Conservation (phyloP, 164 flowering plant species). For the Stephania yunnanensis region DNA sequence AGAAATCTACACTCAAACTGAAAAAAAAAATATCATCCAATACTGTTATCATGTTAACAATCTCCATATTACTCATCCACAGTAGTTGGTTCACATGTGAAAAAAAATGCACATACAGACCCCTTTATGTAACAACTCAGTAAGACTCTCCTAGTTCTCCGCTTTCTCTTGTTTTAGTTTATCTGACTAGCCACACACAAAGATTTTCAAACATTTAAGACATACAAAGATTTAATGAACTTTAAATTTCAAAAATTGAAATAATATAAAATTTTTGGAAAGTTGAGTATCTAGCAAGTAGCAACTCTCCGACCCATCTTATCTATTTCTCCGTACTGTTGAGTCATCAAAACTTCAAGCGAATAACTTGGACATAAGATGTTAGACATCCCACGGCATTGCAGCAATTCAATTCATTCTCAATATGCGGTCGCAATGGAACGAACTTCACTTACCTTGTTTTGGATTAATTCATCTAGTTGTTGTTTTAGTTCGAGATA, state of each 20-base stretch:
- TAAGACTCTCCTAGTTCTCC: neutral
- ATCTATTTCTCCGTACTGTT: neutral
- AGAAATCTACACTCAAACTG: conserved; percentile 11
- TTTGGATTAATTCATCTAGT: conserved; percentile 69
- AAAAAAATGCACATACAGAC: neutral
- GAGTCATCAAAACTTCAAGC: neutral
- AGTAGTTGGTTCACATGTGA: neutral
- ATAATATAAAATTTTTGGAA: no score
- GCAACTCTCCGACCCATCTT: neutral
- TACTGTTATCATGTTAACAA: neutral
- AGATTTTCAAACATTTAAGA: no score
- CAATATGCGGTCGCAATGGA: neutral
- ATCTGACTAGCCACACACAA: no score
- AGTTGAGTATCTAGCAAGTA: no score
- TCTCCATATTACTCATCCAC: neutral
- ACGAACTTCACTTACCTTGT: conserved; percentile 48
- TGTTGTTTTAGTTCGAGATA: conserved; percentile 51
- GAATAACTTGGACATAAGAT: neutral
- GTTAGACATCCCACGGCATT: neutral
- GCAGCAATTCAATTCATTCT: neutral
- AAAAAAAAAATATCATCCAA: conserved; percentile 29
- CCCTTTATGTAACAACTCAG: neutral
- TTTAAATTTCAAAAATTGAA: no score
- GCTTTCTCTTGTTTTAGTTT: neutral
- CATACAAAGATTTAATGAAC: no score